Evolutionary conservation across 2,329 filamentous ascomycete genomes (phyloP).

Genomic region (Didymella glomerata): DNA sequence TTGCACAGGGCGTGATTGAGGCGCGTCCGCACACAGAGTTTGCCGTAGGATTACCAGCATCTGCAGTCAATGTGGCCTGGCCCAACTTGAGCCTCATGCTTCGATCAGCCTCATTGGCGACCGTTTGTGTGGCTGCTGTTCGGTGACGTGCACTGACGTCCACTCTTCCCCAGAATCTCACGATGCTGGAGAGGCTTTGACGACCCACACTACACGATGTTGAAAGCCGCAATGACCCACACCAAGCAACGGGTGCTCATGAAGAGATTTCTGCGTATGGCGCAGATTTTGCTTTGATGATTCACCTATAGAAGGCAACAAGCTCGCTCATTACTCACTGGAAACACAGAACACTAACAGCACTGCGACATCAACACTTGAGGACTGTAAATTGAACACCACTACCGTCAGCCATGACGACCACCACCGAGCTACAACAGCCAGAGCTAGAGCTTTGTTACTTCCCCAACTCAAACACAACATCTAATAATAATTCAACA

Average conservation of each 20-base stretch:
- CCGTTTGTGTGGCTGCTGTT: background rate
- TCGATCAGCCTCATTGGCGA: slow-evolving; percentile 3
- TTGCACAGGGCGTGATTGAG: slow-evolving; percentile 12
- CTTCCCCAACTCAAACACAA: slow-evolving; percentile 8
- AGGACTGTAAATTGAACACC: too few species aligned
- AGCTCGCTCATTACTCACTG: background rate
- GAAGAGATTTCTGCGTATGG: slow-evolving; percentile 6
- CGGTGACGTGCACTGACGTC: slow-evolving; percentile 10
- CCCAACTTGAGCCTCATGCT: slow-evolving; percentile 7
- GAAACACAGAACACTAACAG: too few species aligned
- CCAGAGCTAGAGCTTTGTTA: slow-evolving; percentile 16
- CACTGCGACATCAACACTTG: background rate
- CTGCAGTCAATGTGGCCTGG: background rate
- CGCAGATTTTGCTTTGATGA: background rate
- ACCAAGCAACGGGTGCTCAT: background rate
- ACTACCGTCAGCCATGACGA: slow-evolving; percentile 2
- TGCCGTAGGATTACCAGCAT: background rate
- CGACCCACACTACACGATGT: background rate
- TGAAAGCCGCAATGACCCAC: background rate
- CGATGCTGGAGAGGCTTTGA: slow-evolving; percentile 1
- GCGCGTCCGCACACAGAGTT: slow-evolving; percentile 1
- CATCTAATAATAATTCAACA: slow-evolving; percentile 4
- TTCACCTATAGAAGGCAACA: background rate
- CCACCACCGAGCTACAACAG: slow-evolving; percentile 12
- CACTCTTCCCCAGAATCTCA: slow-evolving; percentile 1